phyloP scores from a whole-genome alignment of 78 protist species.

The Dictyostelium brefeldianum region DNA sequence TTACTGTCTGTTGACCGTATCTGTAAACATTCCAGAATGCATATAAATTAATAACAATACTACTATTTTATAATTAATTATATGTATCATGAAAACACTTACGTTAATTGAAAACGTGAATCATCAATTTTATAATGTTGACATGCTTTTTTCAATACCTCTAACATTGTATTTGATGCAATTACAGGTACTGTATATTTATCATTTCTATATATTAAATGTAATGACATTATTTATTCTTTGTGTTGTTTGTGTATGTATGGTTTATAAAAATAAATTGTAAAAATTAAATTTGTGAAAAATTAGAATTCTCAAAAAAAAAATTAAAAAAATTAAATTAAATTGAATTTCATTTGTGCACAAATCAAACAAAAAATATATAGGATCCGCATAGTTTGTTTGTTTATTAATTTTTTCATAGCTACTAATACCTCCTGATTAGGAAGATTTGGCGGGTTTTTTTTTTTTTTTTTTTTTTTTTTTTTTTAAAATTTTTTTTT shows the following conservation, averaged over 20 bases:
- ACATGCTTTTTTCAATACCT: constrained; percentile 43
- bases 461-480: background rate
- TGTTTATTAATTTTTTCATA: too few relatives aligned
- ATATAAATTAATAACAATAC: background rate
- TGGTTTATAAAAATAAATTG: background rate
- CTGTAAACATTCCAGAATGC: background rate
- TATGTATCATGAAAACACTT: background rate
- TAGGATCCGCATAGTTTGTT: too few relatives aligned
- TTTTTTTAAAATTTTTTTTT: background rate
- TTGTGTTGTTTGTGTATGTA: background rate
- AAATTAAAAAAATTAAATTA: too few relatives aligned
- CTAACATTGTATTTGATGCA: constrained; percentile 20
- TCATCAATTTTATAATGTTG: constrained; percentile 15
- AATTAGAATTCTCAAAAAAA: background rate
- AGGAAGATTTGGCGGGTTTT: too few relatives aligned
- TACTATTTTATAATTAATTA: background rate
- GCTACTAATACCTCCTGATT: too few relatives aligned
- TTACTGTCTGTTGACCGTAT: constrained; percentile 13
- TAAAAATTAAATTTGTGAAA: background rate
- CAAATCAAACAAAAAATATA: too few relatives aligned
- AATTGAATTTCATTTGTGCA: too few relatives aligned
- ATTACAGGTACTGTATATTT: constrained; percentile 33
- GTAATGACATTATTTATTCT: constrained; percentile 31
- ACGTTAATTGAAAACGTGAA: background rate
- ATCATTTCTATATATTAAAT: constrained; percentile 34